Conservation (phyloP, 768 basidiomycete species). For the Panaeolus papilionaceus region DNA sequence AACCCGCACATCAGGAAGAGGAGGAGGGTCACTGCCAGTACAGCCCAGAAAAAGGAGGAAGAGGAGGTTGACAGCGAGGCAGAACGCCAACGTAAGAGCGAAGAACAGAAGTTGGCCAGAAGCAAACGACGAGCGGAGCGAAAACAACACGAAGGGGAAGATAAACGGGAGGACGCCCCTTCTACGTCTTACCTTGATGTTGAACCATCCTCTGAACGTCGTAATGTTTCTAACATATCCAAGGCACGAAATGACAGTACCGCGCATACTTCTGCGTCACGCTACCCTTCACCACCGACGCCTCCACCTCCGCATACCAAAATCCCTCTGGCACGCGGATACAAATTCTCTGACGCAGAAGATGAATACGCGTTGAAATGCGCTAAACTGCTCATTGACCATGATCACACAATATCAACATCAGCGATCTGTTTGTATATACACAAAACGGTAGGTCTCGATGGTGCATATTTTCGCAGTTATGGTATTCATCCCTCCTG, state of each 20-base stretch:
- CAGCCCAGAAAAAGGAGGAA: slow-evolving; percentile 19
- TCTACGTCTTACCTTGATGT: not conserved
- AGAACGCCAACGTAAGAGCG: slow-evolving; percentile 17
- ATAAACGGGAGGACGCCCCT: slow-evolving; percentile 4
- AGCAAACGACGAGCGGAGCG: slow-evolving; percentile 16
- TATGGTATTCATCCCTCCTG: slow-evolving; percentile 13
- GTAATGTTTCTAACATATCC: slow-evolving; percentile 3
- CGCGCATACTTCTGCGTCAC: not conserved
- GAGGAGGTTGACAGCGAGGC: not conserved
- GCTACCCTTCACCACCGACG: slow-evolving; percentile 40
- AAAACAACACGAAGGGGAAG: slow-evolving; percentile 18
- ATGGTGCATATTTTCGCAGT: not conserved
- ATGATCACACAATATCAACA: slow-evolving; percentile 52
- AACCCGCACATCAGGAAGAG: slow-evolving; percentile 23
- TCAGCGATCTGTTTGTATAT: slow-evolving; percentile 45
- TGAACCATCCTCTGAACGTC: slow-evolving; percentile 7
- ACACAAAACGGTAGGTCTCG: slow-evolving; percentile 48
- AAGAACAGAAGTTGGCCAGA: slow-evolving; percentile 13
- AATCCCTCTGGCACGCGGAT: slow-evolving; percentile 37
- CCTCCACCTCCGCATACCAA: slow-evolving; percentile 47
- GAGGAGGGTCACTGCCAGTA: slow-evolving; percentile 26
- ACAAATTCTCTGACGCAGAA: slow-evolving; percentile 58
- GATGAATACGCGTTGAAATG: slow-evolving; percentile 53
- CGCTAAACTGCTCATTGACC: slow-evolving; percentile 49
- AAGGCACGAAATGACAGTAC: slow-evolving; percentile 15